Evolutionary conservation across 495 filamentous ascomycete species (phyloP).

Genomic region (Stereocaulon alpinum): DNA sequence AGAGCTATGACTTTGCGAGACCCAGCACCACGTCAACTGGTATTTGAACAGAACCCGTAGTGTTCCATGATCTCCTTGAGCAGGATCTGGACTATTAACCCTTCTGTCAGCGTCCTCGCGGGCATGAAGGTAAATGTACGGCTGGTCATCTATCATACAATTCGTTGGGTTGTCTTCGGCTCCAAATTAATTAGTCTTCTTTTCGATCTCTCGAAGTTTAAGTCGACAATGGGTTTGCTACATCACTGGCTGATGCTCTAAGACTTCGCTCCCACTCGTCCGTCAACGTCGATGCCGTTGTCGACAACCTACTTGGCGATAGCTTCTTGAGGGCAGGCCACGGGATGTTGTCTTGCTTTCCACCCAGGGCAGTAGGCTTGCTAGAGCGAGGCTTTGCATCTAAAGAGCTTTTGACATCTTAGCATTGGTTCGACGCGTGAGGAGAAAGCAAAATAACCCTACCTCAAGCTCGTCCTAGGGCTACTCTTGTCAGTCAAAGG

Average conservation of each 20-base stretch:
- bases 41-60: no score
- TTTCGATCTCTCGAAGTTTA: background rate
- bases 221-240: background rate
- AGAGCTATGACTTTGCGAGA: no score
- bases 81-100: no score
- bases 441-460: constrained; percentile 20
- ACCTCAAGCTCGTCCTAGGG: constrained; percentile 46
- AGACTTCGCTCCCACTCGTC: constrained; percentile 59
- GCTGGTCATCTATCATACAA: background rate
- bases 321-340: constrained; percentile 57
- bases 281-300: constrained; percentile 63
- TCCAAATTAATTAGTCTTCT: background rate
- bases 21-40: no score
- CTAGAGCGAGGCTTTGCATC: constrained; percentile 26
- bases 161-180: background rate
- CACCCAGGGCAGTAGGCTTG: constrained; percentile 28
- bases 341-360: constrained; percentile 51
- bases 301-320: constrained; percentile 55
- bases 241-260: background rate
- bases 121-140: background rate
- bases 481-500: constrained; percentile 39
- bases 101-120: no score
- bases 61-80: no score
- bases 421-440: background rate
- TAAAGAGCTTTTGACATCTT: constrained; percentile 7